phyloP scores from a whole-genome alignment of 176 grass and related monocot species.

The Areca catechu region DNA sequence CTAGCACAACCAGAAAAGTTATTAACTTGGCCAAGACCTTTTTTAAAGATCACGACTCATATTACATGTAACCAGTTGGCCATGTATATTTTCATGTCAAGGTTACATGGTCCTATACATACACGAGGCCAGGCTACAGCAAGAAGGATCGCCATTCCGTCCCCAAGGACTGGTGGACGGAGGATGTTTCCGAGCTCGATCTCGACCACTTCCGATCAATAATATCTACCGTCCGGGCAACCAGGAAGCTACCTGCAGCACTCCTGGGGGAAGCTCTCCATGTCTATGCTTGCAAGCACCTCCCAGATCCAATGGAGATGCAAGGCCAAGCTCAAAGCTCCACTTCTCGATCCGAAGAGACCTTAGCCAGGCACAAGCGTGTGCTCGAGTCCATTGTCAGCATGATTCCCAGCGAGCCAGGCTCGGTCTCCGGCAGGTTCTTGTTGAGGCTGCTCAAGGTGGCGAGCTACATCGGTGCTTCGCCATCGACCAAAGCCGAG shows the following conservation, averaged over 20 bases:
- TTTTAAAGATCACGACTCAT: too few relatives aligned
- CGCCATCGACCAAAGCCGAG: conserved; percentile 75
- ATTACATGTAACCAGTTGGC: neutral
- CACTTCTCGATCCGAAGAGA: conserved; percentile 29
- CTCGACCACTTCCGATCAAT: conserved; percentile 81
- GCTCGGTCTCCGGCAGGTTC: conserved; percentile 63
- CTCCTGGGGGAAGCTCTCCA: conserved; percentile 93
- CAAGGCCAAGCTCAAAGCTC: conserved; percentile 23
- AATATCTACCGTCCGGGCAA: conserved; percentile 66
- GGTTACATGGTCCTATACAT: conserved; percentile 88
- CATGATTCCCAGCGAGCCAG: conserved; percentile 58
- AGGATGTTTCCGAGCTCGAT: conserved; percentile 85
- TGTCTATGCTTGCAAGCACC: conserved; percentile 84
- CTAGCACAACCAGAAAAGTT: too few relatives aligned
- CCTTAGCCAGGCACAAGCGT: conserved; percentile 45
- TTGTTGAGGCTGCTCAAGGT: conserved; percentile 65
- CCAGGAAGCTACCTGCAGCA: conserved; percentile 40
- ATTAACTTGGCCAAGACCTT: too few relatives aligned
- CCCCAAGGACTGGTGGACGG: conserved; percentile 97
- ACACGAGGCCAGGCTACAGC: conserved; percentile 65
- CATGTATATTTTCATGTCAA: conserved; percentile 17
- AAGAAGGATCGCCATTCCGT: conserved; percentile 38
- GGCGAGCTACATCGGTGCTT: conserved; percentile 54
- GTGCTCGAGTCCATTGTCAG: conserved; percentile 75
- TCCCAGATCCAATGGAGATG: conserved; percentile 39